Evolutionary conservation across 352 stramenopile species (phyloP), one percentile per base, ranked within the genome.

Genomic region (Phytophthora cactorum): DNA sequence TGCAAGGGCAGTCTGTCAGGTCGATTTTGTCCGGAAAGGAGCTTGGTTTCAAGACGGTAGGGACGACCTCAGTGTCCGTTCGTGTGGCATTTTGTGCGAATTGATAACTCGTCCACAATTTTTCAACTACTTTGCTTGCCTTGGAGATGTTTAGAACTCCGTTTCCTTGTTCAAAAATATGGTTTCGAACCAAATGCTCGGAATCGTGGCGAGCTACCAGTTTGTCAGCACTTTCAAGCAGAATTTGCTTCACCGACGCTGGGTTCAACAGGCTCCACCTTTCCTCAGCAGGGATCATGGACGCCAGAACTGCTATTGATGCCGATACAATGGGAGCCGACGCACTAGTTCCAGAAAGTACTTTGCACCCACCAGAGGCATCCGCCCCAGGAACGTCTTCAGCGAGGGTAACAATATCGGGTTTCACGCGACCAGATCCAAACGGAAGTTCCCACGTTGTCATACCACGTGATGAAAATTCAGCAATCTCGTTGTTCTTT

Each of bases 131-230:
- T 36, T 81, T 66, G 28, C 80, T 90, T 2, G 88, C 88, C 25
- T 58, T 70, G 0, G 74, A 83, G 28, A 96, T 70, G 53, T 96
- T 90, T 28, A 96, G 62, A 34, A 73, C 64, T n/a, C 90, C 90
- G 1, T 77, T 83, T 2, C 90, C 90, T 71, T 97, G 90, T 69
- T 96, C 90, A 56, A 94, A 96, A 34, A 96, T 84, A 51, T 94
- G 84, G 54, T 91, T 90, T 60, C 82, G 81, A 59, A 88, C 70
- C 0, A 82, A 70, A 52, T 81, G 74, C 1, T 82, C 75, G 10
- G 71, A 50, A 28, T 86, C 55, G 7, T 67, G 57, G 7, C 66
- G 74, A 27, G 80, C 65, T 32, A 71, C 59, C 12, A 90, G 49
- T 38, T 70, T 72, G 12, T 89, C 75, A 7, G 86, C 81, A 51